phyloP scores from a whole-genome alignment of 1,284 basidiomycete genomes.

The Apiotrichum akiyoshidainum region DNA sequence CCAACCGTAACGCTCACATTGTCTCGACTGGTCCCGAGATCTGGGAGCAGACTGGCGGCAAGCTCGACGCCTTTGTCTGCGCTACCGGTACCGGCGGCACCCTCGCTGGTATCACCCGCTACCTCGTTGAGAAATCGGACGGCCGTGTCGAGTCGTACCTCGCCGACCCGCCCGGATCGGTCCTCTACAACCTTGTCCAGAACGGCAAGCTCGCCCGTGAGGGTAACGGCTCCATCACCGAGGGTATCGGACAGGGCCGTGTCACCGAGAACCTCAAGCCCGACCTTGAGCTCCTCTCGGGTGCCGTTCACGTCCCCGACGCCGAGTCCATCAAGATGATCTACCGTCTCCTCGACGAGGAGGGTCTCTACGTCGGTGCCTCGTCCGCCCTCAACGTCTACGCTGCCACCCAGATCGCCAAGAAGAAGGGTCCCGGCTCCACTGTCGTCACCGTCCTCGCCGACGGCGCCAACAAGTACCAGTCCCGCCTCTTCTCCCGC shows the following conservation, averaged over 20 bases:
- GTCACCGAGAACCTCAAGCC: conserved; percentile 90
- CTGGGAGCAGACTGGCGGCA: conserved; percentile 81
- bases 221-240: conserved; percentile 86
- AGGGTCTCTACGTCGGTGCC: conserved; percentile 95
- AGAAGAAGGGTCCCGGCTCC: conserved; percentile 72
- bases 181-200: conserved; percentile 79
- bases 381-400: conserved; percentile 94
- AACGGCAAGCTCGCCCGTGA: conserved; percentile 75
- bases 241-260: conserved; percentile 98
- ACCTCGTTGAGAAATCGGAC: conserved; percentile 75
- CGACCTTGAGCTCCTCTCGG: conserved; percentile 74
- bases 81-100: conserved; percentile 95
- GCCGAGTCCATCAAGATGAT: conserved; percentile 89
- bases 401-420: conserved; percentile 83
- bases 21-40: conserved; percentile 92
- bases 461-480: conserved; percentile 58
- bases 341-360: conserved; percentile 85
- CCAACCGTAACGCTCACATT: conserved; percentile 87
- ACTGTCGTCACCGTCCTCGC: conserved; percentile 79
- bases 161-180: conserved; percentile 93
- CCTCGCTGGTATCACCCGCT: conserved; percentile 81
- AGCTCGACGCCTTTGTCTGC: conserved; percentile 86
- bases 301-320: conserved; percentile 83
- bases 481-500: conserved; percentile 92
- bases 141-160: conserved; percentile 87